These are phyloP conservation scores for Cercospora nicotianae DNA, from an alignment of 2,329 filamentous ascomycete species.

Conservation along the genomic window DNA sequence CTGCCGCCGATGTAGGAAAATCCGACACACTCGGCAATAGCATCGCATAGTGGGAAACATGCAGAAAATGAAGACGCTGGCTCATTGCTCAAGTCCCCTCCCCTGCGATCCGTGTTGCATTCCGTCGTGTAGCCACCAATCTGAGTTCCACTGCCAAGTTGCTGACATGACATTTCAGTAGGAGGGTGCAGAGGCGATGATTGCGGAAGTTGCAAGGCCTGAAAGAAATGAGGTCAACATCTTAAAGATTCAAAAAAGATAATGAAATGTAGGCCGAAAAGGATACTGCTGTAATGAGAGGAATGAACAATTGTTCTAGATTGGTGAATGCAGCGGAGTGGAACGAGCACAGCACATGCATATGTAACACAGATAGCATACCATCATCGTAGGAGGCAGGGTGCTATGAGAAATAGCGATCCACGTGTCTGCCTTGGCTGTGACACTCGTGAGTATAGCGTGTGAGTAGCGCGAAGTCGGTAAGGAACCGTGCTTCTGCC, in stretches of 20 bases:
- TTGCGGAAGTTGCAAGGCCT: conserved; percentile 13
- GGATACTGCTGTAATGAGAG: not conserved
- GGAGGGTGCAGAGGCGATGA: not conserved
- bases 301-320: not conserved
- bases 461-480: not conserved
- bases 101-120: conserved; percentile 28
- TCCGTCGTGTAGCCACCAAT: conserved; percentile 19
- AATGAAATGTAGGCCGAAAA: not conserved
- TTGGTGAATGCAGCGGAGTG: not conserved
- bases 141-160: conserved; percentile 16
- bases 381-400: not conserved
- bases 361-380: not conserved
- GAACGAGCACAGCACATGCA: not conserved
- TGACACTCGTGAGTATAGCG: not conserved
- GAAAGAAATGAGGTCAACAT: conserved; percentile 10
- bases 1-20: conserved; percentile 20
- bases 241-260: not conserved
- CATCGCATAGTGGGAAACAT: conserved; percentile 32
- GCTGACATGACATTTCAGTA: conserved; percentile 14
- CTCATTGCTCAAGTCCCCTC: conserved; percentile 26
- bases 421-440: not conserved
- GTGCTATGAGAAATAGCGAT: not conserved
- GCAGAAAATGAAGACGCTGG: conserved; percentile 23
- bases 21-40: conserved; percentile 19
- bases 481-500: not conserved